phyloP scores from a whole-genome alignment of 208 protist species.

The Trypanosoma lewisi region DNA sequence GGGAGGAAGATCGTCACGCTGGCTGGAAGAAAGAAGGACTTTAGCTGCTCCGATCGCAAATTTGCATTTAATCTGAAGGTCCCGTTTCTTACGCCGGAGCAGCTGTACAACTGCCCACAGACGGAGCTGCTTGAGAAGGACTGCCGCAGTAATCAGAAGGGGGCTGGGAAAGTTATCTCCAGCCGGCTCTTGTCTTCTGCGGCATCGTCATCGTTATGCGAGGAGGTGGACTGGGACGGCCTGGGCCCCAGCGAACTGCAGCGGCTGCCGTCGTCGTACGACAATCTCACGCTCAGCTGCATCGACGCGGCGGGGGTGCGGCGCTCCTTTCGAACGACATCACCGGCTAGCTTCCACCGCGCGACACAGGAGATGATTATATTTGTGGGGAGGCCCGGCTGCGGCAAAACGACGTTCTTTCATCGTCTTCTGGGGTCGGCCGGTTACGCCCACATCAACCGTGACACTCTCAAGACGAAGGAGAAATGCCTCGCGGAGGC shows the following conservation, averaged over 20 bases:
- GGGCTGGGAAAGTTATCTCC: slow-evolving; percentile 1
- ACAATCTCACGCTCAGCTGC: slow-evolving; percentile 26
- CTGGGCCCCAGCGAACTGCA: slow-evolving; percentile 47
- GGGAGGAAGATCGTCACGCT: slow-evolving; percentile 59
- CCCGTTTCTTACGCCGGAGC: slow-evolving; percentile 90
- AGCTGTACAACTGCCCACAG: slow-evolving; percentile 56
- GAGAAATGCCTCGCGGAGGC: slow-evolving; percentile 61
- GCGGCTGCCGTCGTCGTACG: slow-evolving; percentile 46
- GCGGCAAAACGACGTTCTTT: slow-evolving; percentile 91
- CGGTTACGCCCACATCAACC: slow-evolving; percentile 81
- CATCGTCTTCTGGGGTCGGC: slow-evolving; percentile 68
- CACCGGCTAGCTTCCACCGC: slow-evolving; percentile 14
- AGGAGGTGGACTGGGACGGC: slow-evolving; percentile 49
- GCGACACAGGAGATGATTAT: slow-evolving; percentile 82
- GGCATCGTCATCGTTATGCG: slow-evolving; percentile 11
- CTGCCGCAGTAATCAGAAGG: background rate
- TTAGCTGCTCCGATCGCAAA: slow-evolving; percentile 86
- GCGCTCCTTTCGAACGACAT: slow-evolving; percentile 1
- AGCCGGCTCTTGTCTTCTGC: slow-evolving; percentile 1
- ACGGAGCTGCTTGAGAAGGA: slow-evolving; percentile 18
- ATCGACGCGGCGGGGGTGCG: slow-evolving; percentile 23
- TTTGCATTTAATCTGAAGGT: slow-evolving; percentile 88
- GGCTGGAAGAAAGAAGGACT: slow-evolving; percentile 86
- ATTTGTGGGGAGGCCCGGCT: slow-evolving; percentile 79
- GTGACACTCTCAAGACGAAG: slow-evolving; percentile 73